A percentile compares a stretch with the other conserved stretches of the same genome.
Conservation (phyloP, 495 filamentous ascomycete species). For the Parathielavia hyrcaniae region DNA sequence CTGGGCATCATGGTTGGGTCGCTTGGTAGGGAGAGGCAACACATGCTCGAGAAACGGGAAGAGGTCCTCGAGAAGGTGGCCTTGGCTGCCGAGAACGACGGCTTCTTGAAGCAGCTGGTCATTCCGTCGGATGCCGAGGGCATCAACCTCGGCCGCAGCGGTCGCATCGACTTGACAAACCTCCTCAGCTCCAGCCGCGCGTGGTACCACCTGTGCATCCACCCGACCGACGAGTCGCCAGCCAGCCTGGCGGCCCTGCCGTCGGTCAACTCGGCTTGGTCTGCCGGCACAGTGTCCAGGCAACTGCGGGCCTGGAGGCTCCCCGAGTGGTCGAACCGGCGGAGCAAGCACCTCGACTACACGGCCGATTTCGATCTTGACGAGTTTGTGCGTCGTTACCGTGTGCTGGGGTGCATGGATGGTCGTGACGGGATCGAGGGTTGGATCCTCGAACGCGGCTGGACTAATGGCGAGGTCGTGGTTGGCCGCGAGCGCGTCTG, state of each 20-base stretch:
- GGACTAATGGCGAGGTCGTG: slow-evolving; percentile 96
- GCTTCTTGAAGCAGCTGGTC: slow-evolving; percentile 75
- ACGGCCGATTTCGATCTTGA: slow-evolving; percentile 94
- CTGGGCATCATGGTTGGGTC: slow-evolving; percentile 67
- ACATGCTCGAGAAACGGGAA: slow-evolving; percentile 73
- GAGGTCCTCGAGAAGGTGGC: slow-evolving; percentile 79
- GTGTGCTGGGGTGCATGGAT: slow-evolving; percentile 76
- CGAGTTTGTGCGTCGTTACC: slow-evolving; percentile 79
- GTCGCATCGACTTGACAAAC: slow-evolving; percentile 65
- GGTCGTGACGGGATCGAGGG: slow-evolving; percentile 90
- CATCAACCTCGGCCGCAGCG: slow-evolving; percentile 63
- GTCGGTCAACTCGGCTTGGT: slow-evolving; percentile 68
- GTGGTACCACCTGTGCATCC: slow-evolving; percentile 91
- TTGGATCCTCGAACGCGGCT: slow-evolving; percentile 92
- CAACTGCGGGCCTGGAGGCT: slow-evolving; percentile 89
- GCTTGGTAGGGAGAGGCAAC: slow-evolving; percentile 63
- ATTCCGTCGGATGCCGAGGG: slow-evolving; percentile 72
- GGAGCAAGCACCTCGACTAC: slow-evolving; percentile 89
- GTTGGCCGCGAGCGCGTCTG: slow-evolving; percentile 86
- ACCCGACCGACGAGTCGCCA: slow-evolving; percentile 83
- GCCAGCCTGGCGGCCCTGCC: slow-evolving; percentile 57
- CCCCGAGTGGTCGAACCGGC: slow-evolving; percentile 91
- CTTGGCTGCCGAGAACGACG: slow-evolving; percentile 70
- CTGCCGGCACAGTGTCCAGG: slow-evolving; percentile 81
- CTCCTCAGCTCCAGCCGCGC: slow-evolving; percentile 73